Evolutionary conservation across 2,329 filamentous ascomycete genomes (phyloP), one percentile per base, ranked within the genome.

Genomic region (Polychaeton citri): DNA sequence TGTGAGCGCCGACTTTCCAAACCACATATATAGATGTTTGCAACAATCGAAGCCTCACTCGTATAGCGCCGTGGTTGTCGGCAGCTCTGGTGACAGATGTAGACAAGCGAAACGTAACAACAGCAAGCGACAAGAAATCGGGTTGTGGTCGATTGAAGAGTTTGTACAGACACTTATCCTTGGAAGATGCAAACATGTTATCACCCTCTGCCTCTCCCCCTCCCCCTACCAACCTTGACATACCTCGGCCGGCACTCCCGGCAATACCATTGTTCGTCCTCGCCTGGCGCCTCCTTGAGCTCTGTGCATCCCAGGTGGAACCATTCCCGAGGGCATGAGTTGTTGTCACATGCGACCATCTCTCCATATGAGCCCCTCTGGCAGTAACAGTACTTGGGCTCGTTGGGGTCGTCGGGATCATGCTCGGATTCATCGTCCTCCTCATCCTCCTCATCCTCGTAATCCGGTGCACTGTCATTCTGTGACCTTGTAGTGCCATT

Each of bases 301-400:
- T 72, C 71, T 35, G 77, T 72, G 47, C 75, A 79, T 28, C 67
- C 71, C 54, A 76, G 66, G 61, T 79, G 75, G 55, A 79, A 79
- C 75, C 75, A 79, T 52, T 79, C 74, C 43, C 72, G 69, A 9
- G 69, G 66, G 57, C 75, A 79, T 38, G 66, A 62, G 24, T 75
- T 71, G 50, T 79, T 78, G 53, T 79, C 75, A 49, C 75, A 79
- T 9, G 72, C 75, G 28, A 79, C 71, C 75, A 79, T 79, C 49
- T 76, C 72, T 13, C 75, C 75, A 49, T 76, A 77, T 43, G 68
- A 73, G 24, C 77, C 74, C 43, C 72, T 71, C 34, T 74, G 72
- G 50, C 75, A 79, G 44, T 74, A 76, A 56, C 75, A 79, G 51
- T 79, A 79, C 28, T 72, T 69, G 41, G 71, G 72, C 42, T 74